Evolutionary conservation across 495 filamentous ascomycete genomes (phyloP).

Genomic region (Aspergillus bertholletiae): DNA sequence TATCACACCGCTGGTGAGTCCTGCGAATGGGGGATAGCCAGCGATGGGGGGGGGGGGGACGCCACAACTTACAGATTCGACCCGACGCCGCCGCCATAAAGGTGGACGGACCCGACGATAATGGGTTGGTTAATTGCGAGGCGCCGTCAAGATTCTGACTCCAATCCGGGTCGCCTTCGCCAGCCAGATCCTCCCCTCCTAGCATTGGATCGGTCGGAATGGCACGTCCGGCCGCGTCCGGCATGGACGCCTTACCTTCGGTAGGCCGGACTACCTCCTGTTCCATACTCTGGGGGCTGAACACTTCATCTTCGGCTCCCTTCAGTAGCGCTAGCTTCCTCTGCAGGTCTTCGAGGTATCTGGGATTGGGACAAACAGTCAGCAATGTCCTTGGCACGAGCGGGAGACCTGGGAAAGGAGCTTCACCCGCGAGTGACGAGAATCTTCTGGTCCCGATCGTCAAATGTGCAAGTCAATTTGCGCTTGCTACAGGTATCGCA

Average conservation of each 20-base stretch:
- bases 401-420: too few species aligned
- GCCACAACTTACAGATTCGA: conserved; percentile 29
- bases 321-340: conserved; percentile 27
- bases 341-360: conserved; percentile 38
- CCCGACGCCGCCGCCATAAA: conserved; percentile 33
- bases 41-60: too few species aligned
- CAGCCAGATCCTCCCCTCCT: background rate
- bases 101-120: conserved; percentile 33
- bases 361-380: conserved; percentile 9
- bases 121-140: conserved; percentile 32
- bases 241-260: background rate
- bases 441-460: conserved; percentile 40
- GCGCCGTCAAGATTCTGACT: conserved; percentile 8
- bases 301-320: conserved; percentile 15
- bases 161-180: background rate
- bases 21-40: background rate
- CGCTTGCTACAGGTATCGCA: conserved; percentile 42
- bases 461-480: conserved; percentile 37
- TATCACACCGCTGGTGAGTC: conserved; percentile 3
- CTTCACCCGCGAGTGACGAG: conserved; percentile 39
- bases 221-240: background rate
- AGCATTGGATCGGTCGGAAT: background rate
- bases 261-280: conserved; percentile 1
- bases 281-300: conserved; percentile 12
- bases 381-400: too few species aligned